phyloP scores from a whole-genome alignment of 306 rosid genomes.

The Biancaea sappan region DNA sequence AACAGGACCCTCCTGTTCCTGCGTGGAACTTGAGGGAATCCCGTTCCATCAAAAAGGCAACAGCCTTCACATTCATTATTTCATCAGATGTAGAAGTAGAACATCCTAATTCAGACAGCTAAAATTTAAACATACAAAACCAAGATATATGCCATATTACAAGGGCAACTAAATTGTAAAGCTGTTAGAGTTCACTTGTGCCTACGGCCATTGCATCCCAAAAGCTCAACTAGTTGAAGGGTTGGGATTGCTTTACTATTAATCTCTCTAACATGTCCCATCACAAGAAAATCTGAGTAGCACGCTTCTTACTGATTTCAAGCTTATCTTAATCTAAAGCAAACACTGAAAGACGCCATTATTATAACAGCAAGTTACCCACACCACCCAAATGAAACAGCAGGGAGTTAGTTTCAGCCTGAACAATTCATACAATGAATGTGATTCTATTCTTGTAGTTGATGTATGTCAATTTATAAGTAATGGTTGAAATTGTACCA shows the following conservation, averaged over 20 bases:
- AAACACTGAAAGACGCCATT: background rate
- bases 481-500: background rate
- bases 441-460: background rate
- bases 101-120: background rate
- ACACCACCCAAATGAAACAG: background rate
- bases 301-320: background rate
- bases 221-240: background rate
- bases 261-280: background rate
- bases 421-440: background rate
- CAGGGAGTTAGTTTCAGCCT: background rate
- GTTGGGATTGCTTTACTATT: background rate
- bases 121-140: background rate
- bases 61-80: background rate
- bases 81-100: background rate
- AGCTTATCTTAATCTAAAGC: background rate
- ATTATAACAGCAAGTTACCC: background rate
- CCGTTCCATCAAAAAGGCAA: background rate
- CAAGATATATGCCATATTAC: background rate
- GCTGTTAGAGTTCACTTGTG: background rate
- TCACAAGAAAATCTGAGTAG: background rate
- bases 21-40: no score
- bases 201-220: background rate
- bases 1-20: no score
- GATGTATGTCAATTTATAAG: background rate
- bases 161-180: background rate